These are phyloP conservation scores for Penicillium polonicum DNA, from an alignment of 2,329 filamentous ascomycete genomes.

Conservation along the genomic window DNA sequence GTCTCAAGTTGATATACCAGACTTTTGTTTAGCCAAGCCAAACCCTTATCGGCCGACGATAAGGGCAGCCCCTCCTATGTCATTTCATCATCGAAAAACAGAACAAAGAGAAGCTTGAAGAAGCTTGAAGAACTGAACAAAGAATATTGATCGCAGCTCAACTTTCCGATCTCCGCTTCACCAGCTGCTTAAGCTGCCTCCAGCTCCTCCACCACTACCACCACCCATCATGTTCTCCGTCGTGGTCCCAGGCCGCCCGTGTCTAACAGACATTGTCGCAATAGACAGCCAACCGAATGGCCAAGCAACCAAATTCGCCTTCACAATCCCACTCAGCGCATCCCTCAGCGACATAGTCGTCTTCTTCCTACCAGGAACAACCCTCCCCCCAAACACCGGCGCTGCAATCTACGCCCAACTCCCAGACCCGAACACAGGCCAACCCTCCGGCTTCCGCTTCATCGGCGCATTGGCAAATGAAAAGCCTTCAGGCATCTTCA, in stretches of 20 bases:
- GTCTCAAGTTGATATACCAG: not conserved
- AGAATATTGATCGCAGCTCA: not conserved
- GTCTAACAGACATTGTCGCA: slow-evolving; percentile 55
- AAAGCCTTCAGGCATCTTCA: slow-evolving; percentile 91
- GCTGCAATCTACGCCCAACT: slow-evolving; percentile 87
- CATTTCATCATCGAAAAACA: slow-evolving; percentile 20
- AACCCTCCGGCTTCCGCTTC: slow-evolving; percentile 67
- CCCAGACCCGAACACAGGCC: slow-evolving; percentile 44
- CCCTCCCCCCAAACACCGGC: slow-evolving; percentile 71
- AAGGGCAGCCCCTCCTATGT: slow-evolving; percentile 28
- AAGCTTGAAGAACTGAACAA: not conserved
- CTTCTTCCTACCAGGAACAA: slow-evolving; percentile 77
- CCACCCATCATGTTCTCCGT: slow-evolving; percentile 56
- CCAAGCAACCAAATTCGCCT: slow-evolving; percentile 62
- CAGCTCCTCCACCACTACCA: not conserved
- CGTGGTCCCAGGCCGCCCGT: slow-evolving; percentile 60
- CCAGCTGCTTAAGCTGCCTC: not conserved
- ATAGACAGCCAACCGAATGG: slow-evolving; percentile 54
- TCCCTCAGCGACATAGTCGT: slow-evolving; percentile 75
- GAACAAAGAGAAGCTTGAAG: slow-evolving; percentile 7
- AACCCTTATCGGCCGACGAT: slow-evolving; percentile 27
- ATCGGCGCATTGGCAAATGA: slow-evolving; percentile 85
- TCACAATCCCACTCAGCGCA: slow-evolving; percentile 63
- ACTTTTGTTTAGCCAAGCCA: slow-evolving; percentile 7
- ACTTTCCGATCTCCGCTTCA: not conserved